Conservation (phyloP, 2,329 filamentous ascomycete genomes). For the Celoporthe dispersa region DNA sequence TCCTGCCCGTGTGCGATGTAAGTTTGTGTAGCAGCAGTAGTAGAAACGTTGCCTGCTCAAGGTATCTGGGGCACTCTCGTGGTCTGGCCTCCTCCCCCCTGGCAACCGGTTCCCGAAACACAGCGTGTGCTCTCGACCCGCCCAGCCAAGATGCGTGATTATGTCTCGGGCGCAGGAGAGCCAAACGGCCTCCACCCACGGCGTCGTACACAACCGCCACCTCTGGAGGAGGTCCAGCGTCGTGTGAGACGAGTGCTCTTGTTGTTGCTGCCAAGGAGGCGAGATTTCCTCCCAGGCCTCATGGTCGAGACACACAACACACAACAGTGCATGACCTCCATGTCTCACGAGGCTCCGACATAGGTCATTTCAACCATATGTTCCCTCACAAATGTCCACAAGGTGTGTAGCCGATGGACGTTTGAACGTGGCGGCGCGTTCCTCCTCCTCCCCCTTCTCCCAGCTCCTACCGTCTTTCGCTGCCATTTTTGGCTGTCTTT, state of each 20-base stretch:
- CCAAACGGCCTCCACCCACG: background rate
- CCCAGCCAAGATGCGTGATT: background rate
- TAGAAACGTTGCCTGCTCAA: background rate
- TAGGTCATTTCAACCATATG: background rate
- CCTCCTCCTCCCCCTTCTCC: too few relatives aligned
- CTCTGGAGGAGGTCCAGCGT: background rate
- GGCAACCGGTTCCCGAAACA: background rate
- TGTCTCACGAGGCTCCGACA: background rate
- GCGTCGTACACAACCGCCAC: background rate
- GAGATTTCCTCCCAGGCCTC: background rate
- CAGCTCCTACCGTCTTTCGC: background rate
- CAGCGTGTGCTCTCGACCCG: background rate
- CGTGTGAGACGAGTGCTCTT: background rate
- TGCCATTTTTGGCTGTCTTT: background rate
- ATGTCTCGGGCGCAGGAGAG: background rate
- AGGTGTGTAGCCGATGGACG: background rate
- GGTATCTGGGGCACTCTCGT: background rate
- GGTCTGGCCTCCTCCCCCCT: background rate
- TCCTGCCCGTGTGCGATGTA: background rate
- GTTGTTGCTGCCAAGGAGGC: background rate
- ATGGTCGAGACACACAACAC: background rate
- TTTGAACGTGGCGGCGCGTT: background rate
- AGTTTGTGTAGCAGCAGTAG: background rate
- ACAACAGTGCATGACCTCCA: background rate
- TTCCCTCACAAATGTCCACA: background rate